Evolutionary conservation across 139 green algal genomes (phyloP).

Genomic region (Deuterostichococcus epilithicus): DNA sequence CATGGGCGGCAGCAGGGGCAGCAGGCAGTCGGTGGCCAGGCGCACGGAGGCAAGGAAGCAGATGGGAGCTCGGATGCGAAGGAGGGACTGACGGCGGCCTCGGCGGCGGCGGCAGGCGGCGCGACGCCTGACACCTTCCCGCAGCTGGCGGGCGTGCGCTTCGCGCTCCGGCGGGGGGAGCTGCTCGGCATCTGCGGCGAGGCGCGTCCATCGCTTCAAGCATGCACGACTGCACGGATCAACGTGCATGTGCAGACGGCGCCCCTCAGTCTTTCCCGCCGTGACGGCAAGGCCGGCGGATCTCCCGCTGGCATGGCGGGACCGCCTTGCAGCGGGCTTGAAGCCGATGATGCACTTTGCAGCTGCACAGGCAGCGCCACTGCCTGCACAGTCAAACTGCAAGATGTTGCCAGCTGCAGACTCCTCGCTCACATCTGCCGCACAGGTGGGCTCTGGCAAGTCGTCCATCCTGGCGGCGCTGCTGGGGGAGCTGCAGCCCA

Average conservation of each 20-base stretch:
- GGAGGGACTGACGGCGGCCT: not conserved
- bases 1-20: conserved; percentile 4
- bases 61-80: too few relatives aligned
- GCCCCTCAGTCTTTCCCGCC: too few relatives aligned
- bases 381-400: not conserved
- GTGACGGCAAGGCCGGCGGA: too few relatives aligned
- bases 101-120: not conserved
- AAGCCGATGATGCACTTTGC: too few relatives aligned
- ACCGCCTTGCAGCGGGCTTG: too few relatives aligned
- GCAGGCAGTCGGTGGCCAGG: too few relatives aligned
- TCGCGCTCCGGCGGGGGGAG: conserved; percentile 49
- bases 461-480: conserved; percentile 68
- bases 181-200: conserved; percentile 66
- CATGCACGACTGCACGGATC: not conserved
- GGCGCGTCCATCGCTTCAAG: conserved; percentile 11
- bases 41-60: too few relatives aligned
- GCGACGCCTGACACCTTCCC: not conserved
- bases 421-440: too few relatives aligned
- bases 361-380: not conserved
- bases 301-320: too few relatives aligned
- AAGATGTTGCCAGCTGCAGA: not conserved
- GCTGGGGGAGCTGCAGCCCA: conserved; percentile 72
- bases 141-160: conserved; percentile 43
- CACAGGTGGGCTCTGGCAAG: conserved; percentile 65
- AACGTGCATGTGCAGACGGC: too few relatives aligned